Base-by-base conservation (phyloP, 495 filamentous ascomycete genomes). In the Penicillium mononematosum region DNA sequence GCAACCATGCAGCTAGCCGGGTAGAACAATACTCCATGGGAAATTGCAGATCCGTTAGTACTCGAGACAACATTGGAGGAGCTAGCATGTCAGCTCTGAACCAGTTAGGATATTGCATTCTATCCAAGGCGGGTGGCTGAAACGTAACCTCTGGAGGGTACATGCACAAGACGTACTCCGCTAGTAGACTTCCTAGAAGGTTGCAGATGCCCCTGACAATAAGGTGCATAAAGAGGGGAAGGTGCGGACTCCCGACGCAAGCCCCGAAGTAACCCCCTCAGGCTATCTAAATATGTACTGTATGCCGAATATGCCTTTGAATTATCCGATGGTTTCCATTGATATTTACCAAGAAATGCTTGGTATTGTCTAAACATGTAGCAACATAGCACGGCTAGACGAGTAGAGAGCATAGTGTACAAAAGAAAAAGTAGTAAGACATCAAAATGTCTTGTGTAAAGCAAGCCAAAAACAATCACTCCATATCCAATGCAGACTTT, bases 401-500 rank as follows among this genome's bases (percentile, higher is more conserved):
- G 22, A 62, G 47, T 27, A 49, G 56, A 25, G 44, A 56, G 32
- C 45, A 44, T 45, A 52, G 50, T 58, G 54, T 66, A 68, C 58
- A 64, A 60, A 55, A 55, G 63, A 59, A 63, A 53, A 19, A 27
- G 45, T 42, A 44, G 25, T 41, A 22, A 55, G 56, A 59, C 50
- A 58, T 32, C 47, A 36, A 39, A 39, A 17, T 17, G 43, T 60
- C 62, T 56, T 47, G 45, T 61, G 32, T 58, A 61, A 55, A 43
- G 29, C 25, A 27, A 17, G 36, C 42, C 17, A 58, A 56, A 52
- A 56, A 55, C 50, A 44, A 56, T 49, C 61, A 59, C 67, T 61
- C 61, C 67, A 34, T 59, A 58, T 51, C 57, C 34, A 43, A 69
- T 69, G 64, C 64, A 64, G 43, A 49, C 34, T 47, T 42, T n/a